Evolutionary conservation across 1,284 basidiomycete genomes (phyloP).

Genomic region (Ceratobasidium papillatum): DNA sequence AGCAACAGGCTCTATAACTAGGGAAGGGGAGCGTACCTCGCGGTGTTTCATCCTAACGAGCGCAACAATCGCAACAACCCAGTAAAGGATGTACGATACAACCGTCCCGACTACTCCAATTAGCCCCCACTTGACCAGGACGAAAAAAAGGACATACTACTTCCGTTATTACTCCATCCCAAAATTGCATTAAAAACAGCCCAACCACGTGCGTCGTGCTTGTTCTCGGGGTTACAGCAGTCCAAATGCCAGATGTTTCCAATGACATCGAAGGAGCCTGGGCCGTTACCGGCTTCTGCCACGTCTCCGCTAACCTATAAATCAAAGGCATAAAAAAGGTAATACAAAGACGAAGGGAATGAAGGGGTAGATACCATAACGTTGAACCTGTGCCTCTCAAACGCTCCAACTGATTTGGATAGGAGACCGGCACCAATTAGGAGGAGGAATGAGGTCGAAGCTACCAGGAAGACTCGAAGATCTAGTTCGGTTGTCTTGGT

Average conservation of each 20-base stretch:
- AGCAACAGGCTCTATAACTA: background rate
- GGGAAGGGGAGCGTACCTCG: conserved; percentile 55
- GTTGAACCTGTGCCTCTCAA: conserved; percentile 75
- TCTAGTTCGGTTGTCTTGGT: conserved; percentile 54
- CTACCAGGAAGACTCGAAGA: conserved; percentile 81
- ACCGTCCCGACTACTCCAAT: conserved; percentile 68
- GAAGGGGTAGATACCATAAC: conserved; percentile 51
- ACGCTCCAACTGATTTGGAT: conserved; percentile 72
- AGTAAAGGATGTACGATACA: conserved; percentile 80
- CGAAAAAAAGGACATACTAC: conserved; percentile 52
- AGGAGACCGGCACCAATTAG: conserved; percentile 92
- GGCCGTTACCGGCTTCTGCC: conserved; percentile 52
- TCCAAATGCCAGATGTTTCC: conserved; percentile 88
- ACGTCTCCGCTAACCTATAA: conserved; percentile 31
- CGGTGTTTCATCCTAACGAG: conserved; percentile 76
- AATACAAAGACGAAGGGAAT: conserved; percentile 1
- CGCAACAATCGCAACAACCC: conserved; percentile 71
- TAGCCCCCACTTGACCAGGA: conserved; percentile 47
- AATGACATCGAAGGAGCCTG: conserved; percentile 68
- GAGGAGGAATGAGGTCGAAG: conserved; percentile 88
- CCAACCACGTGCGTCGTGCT: conserved; percentile 68
- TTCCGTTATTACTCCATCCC: conserved; percentile 78
- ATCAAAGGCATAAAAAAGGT: background rate
- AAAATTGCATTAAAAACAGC: conserved; percentile 77
- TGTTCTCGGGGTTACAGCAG: conserved; percentile 79